Conservation (phyloP, 176 grass and related monocot species). For the Musa acuminata region DNA sequence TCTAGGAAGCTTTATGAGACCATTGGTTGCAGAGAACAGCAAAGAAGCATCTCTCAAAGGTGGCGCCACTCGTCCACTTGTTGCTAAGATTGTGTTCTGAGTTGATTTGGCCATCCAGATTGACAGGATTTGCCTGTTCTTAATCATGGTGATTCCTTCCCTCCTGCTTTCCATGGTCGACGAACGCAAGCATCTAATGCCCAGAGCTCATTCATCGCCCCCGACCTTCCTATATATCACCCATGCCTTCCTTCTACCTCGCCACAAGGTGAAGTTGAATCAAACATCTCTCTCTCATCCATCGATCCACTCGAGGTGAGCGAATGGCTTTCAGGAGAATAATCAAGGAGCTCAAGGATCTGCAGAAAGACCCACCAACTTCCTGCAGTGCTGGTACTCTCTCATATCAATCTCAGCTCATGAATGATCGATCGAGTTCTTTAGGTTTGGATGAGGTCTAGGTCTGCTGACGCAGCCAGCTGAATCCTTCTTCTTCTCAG, state of each 20-base stretch:
- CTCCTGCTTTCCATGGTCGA: neutral
- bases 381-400: conserved; percentile 75
- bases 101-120: too few species aligned
- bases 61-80: neutral
- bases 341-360: conserved; percentile 84
- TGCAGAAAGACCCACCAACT: conserved; percentile 81
- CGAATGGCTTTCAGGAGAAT: conserved; percentile 67
- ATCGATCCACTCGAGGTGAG: neutral
- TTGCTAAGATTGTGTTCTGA: neutral
- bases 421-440: neutral
- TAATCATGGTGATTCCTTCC: neutral
- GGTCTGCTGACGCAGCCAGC: neutral
- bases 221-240: conserved; percentile 14
- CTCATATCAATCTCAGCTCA: neutral
- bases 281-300: neutral
- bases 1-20: neutral
- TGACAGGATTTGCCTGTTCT: neutral
- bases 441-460: neutral
- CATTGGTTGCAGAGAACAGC: neutral
- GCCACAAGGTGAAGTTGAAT: neutral
- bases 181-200: conserved; percentile 39
- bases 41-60: neutral
- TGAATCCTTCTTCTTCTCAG: conserved; percentile 14
- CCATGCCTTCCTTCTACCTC: neutral
- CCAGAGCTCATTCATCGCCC: neutral